phyloP scores from a whole-genome alignment of 768 basidiomycete species.

The Boletales sp. region DNA sequence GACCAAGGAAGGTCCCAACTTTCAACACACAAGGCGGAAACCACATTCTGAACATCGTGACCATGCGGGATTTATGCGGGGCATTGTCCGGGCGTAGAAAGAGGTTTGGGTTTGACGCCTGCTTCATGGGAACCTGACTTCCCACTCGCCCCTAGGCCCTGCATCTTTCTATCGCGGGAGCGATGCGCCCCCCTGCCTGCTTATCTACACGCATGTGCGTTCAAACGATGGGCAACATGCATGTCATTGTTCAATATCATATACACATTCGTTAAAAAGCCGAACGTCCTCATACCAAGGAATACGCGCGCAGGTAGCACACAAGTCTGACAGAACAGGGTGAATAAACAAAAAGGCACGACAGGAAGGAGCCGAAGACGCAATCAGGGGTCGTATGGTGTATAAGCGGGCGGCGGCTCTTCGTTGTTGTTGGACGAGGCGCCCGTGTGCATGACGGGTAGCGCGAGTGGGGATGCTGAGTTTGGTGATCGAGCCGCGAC shows the following conservation, averaged over 20 bases:
- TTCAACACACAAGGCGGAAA: neutral
- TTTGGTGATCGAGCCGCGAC: neutral
- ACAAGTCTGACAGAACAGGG: neutral
- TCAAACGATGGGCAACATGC: too few species aligned
- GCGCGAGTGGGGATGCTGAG: neutral
- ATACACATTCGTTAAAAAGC: slow-evolving; percentile 1
- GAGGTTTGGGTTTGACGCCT: too few species aligned
- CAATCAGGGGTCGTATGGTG: slow-evolving; percentile 9
- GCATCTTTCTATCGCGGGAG: too few species aligned
- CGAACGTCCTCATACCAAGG: neutral
- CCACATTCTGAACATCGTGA: slow-evolving; percentile 1
- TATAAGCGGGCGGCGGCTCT: slow-evolving; percentile 29
- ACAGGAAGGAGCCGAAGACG: neutral
- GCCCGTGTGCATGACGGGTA: slow-evolving; percentile 13
- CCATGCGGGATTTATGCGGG: neutral
- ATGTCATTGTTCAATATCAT: too few species aligned
- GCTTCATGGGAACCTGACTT: too few species aligned
- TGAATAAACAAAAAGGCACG: neutral
- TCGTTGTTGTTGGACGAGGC: neutral
- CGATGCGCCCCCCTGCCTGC: too few species aligned
- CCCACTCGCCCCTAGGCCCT: too few species aligned
- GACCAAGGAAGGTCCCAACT: too few species aligned
- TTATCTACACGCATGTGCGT: neutral
- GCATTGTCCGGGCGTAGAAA: neutral
- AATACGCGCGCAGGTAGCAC: neutral